Evolutionary conservation across 225 moss, liverwort and hornwort genomes (phyloP).

Genomic region (Antitrichia curtipendula): DNA sequence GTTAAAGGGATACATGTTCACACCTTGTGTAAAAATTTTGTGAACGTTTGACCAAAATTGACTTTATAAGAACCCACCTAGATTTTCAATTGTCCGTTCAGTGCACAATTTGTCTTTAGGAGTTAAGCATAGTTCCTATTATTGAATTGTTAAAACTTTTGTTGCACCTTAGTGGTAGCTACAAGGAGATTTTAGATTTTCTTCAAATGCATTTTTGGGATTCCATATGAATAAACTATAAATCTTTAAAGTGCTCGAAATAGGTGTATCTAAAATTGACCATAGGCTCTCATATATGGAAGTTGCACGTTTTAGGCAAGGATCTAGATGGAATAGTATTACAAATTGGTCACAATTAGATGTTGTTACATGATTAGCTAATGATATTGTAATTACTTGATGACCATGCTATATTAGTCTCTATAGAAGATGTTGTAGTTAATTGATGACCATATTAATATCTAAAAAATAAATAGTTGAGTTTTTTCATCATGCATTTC

Average conservation of each 20-base stretch:
- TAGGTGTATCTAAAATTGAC: neutral
- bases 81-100: too few species aligned
- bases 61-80: too few species aligned
- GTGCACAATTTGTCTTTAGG: too few species aligned
- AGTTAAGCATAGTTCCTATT: neutral
- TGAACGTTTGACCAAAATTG: too few species aligned
- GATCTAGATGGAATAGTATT: too few species aligned
- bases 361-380: too few species aligned
- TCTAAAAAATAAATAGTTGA: rapidly evolving
- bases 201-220: neutral
- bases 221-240: rapidly evolving
- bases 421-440: too few species aligned
- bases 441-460: neutral
- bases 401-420: too few species aligned
- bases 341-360: rapidly evolving
- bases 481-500: rapidly evolving
- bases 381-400: too few species aligned
- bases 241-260: neutral
- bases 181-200: neutral
- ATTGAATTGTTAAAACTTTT: neutral
- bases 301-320: neutral
- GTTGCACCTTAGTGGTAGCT: neutral
- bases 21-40: too few species aligned
- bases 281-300: rapidly evolving
- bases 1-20: too few species aligned